Evolutionary conservation across 2,329 filamentous ascomycete species (phyloP), one percentile per base, ranked within the genome.

Genomic region (Aureobasidium sp.): DNA sequence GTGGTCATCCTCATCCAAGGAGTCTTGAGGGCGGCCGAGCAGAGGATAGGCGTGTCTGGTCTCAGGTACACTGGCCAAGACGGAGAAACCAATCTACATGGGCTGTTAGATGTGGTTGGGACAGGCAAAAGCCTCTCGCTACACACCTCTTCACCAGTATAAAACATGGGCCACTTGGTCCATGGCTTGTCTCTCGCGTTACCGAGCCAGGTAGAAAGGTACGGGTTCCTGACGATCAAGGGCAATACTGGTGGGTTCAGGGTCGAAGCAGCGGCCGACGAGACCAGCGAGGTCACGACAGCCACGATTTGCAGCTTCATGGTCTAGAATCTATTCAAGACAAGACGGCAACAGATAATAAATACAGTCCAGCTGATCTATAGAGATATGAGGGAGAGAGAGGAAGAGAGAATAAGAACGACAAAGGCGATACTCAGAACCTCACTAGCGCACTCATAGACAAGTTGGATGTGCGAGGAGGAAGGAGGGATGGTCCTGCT

Each of bases 101-200:
- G 34, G 34, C 34, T 37, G 12, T 37, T 6, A 37, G 34, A 37
- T 5, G 34, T 37, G 34, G 15, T 37, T 13, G 15, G 34, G 13
- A 37, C 34, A 37, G 34, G 34, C 34, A 37, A 12, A 37, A 15
- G 34, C 34, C 34, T 37, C 34, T 37, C 34, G 12, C 34, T 37
- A 37, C 34, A 37, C 34, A 37, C 34, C 34, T 87, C 81, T 69
- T 85, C 79, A 37, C 89, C 88, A 7, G 87, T 89, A 80, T 87
- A 92, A 73, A 92, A 91, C 73, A 93, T 93, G 27, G 91, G 91
- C 91, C 91, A 96, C 75, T 84, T 83, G 60, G 85, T 82, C 90
- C 90, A 95, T 1, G 91, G 91, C 50, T 81, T 81, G 62, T 87
- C 82, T 67, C 91, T 82, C 44, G 90, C 89, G 73, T 83, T 81